Evolutionary conservation across 1,284 basidiomycete species (phyloP), one percentile per base, ranked within the genome.

Genomic region (Ceratobasidium sp.): DNA sequence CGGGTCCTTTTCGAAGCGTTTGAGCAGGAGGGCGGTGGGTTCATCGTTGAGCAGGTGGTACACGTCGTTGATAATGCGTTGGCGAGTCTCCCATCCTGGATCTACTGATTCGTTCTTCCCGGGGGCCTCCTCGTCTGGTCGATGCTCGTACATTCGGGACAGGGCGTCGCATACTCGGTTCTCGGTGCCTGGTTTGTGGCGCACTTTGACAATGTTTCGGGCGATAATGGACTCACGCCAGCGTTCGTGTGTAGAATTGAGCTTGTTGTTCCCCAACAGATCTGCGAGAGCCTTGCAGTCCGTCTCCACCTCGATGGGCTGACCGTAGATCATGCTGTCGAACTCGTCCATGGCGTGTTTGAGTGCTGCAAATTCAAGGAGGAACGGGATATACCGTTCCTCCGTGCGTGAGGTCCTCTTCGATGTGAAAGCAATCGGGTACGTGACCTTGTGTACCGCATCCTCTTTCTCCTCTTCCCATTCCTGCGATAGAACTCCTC

Each of bases 211-310:
- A 64, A 80, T 80, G 12, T 69, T 54, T 15, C 42, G 33, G 3
- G 40, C 48, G 0, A 79, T 28, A 26, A 81, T 77, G 3, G 76
- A 75, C 28, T 80, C 69, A 1, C 71, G 61, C 79, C 79, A 80
- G 9, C 66, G 20, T 20, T 78, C 76, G 15, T 73, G 66, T 9
- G 57, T 71, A n/a, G 70, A 69, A 15, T 62, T 68, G 48, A 64
- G 61, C 42, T 78, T 76, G 6, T 79, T 52, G 20, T 79, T 79
- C 10, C 67, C 54, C 0, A 82, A 75, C 1, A 77, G 38, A 62
- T 82, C 81, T 10, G 64, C 44, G 0, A 82, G 78, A 9, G 79
- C 81, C 54, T 81, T 77, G 65, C 80, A 81, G 74, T 81, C 80
- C 0, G 81, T 82, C 20, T 73, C 75, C 23, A 82, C 56, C 15